Conservation (phyloP, 176 grass and related monocot genomes). For the Secale cereale region DNA sequence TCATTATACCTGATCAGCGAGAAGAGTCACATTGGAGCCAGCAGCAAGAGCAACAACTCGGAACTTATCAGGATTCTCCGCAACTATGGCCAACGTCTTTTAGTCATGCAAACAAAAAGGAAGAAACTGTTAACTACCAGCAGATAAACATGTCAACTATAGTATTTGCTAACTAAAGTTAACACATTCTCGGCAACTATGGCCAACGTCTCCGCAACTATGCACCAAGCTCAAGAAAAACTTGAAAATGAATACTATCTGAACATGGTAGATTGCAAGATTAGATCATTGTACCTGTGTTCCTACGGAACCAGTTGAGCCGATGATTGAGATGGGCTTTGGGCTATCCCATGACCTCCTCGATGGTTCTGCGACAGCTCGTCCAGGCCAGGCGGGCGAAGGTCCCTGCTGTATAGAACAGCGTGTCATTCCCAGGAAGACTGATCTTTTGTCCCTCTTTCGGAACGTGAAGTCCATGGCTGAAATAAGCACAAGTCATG, state of each 20-base stretch:
- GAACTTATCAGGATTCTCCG: slow-evolving; percentile 96
- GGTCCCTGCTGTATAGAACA: slow-evolving; percentile 68
- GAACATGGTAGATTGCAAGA: not conserved
- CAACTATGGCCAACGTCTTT: slow-evolving; percentile 90
- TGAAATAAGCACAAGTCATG: slow-evolving; percentile 9
- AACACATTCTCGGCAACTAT: not conserved
- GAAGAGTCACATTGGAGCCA: slow-evolving; percentile 94
- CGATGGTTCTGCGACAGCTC: slow-evolving; percentile 57
- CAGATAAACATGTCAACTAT: not conserved
- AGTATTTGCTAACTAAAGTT: not conserved
- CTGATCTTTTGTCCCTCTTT: slow-evolving; percentile 52
- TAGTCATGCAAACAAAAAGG: slow-evolving; percentile 21
- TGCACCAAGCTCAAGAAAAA: not conserved
- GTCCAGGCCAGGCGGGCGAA: slow-evolving; percentile 86
- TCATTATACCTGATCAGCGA: slow-evolving; percentile 83
- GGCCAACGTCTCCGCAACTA: not conserved
- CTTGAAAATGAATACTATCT: not conserved
- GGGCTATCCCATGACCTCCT: slow-evolving; percentile 70
- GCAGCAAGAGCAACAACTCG: slow-evolving; percentile 90
- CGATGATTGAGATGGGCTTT: slow-evolving; percentile 91
- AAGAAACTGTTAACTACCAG: not conserved
- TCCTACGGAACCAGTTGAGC: slow-evolving; percentile 93
- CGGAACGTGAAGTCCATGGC: slow-evolving; percentile 55
- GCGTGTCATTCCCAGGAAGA: slow-evolving; percentile 37
- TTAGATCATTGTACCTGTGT: slow-evolving; percentile 62